Evolutionary conservation across 2,329 filamentous ascomycete species (phyloP).

Genomic region (Cordyceps farinosa): DNA sequence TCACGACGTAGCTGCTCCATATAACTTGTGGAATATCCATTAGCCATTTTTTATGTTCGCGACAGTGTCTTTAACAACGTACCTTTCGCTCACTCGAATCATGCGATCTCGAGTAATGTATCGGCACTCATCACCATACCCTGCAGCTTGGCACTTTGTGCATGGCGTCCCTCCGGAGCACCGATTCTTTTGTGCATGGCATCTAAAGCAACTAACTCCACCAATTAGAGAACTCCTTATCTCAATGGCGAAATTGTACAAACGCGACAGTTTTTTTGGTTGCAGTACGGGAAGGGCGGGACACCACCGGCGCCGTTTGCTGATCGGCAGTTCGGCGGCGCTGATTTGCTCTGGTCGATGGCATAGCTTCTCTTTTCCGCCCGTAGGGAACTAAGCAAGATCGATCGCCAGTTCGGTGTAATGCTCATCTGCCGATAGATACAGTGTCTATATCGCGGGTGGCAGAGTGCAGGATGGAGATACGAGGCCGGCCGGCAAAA

Average conservation of each 20-base stretch:
- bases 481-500: not conserved
- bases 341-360: not conserved
- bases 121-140: not conserved
- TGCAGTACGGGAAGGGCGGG: not conserved
- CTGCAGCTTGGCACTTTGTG: not conserved
- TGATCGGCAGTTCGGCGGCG: not conserved
- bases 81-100: slow-evolving; percentile 2
- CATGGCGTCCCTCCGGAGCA: not conserved
- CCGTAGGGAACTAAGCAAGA: not conserved
- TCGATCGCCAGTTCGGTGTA: not conserved
- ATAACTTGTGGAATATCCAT: not conserved
- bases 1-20: not conserved
- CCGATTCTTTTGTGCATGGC: not conserved
- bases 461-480: not conserved
- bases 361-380: not conserved
- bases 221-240: not conserved
- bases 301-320: not conserved
- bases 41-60: not conserved
- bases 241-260: not conserved
- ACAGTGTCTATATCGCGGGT: not conserved
- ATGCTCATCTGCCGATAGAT: not conserved
- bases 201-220: not conserved
- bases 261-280: not conserved
- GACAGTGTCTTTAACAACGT: too few species aligned
- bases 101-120: not conserved